These are phyloP conservation scores for Ogataea populi-albae DNA, from an alignment of 805 yeast species.

Conservation along the genomic window DNA sequence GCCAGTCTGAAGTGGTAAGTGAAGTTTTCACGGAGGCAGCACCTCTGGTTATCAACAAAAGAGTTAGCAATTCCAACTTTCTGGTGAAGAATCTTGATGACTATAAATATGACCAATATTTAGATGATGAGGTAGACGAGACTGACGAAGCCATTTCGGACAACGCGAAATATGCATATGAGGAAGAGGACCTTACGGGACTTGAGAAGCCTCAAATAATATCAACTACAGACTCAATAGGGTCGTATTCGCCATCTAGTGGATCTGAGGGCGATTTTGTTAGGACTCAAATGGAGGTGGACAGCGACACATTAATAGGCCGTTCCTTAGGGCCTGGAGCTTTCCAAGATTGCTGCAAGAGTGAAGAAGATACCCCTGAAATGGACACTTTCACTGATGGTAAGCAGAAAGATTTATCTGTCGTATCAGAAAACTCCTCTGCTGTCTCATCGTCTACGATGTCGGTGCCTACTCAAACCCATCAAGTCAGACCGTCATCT, in stretches of 20 bases:
- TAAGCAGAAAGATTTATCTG: conserved; percentile 31
- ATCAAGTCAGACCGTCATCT: neutral
- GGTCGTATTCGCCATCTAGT: conserved; percentile 28
- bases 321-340: too few relatives aligned
- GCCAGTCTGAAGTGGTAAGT: conserved; percentile 39
- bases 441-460: conserved; percentile 25
- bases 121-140: too few relatives aligned
- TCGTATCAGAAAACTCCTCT: conserved; percentile 22
- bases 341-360: conserved; percentile 19
- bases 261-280: conserved; percentile 15
- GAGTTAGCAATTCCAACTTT: conserved; percentile 30
- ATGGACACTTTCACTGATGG: conserved; percentile 28
- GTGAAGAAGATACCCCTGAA: conserved; percentile 8
- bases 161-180: conserved; percentile 4
- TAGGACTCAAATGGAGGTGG: neutral
- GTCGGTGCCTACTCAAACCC: conserved; percentile 7
- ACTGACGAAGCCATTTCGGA: conserved; percentile 10
- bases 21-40: conserved; percentile 36
- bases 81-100: conserved; percentile 33
- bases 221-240: conserved; percentile 26
- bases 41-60: conserved; percentile 22
- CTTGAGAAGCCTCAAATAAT: conserved; percentile 7
- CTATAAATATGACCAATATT: conserved; percentile 21
- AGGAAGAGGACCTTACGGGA: conserved; percentile 9
- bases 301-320: neutral